Evolutionary conservation across 805 yeast genomes (phyloP).

Genomic region (Metschnikowia henanensis): DNA sequence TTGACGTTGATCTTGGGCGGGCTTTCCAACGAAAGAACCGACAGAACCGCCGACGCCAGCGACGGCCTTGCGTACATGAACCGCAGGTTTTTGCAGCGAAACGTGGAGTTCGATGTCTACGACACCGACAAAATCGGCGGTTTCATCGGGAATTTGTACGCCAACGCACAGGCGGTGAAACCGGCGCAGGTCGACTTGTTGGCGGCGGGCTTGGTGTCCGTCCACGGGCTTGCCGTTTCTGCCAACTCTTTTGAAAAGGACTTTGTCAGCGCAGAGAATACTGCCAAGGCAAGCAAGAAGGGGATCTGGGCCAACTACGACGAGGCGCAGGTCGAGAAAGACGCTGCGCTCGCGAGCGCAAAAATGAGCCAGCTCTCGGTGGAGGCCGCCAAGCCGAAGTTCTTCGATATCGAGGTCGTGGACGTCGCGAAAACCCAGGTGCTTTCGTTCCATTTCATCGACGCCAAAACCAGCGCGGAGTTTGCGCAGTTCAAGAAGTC

Average conservation of each 20-base stretch:
- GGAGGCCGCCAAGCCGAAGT: constrained; percentile 38
- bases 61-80: constrained; percentile 55
- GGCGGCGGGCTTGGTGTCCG: constrained; percentile 59
- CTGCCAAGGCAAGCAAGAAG: constrained; percentile 51
- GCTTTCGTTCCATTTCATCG: constrained; percentile 46
- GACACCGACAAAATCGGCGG: constrained; percentile 78
- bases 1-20: constrained; percentile 79
- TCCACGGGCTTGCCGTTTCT: constrained; percentile 64
- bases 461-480: constrained; percentile 34
- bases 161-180: constrained; percentile 43
- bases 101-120: constrained; percentile 66
- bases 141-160: constrained; percentile 69
- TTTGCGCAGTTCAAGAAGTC: constrained; percentile 46
- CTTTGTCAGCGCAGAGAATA: constrained; percentile 59
- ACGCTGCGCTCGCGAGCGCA: constrained; percentile 22
- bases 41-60: constrained; percentile 41
- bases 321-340: constrained; percentile 31
- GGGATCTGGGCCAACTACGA: constrained; percentile 73
- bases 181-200: constrained; percentile 63
- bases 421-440: constrained; percentile 45
- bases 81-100: constrained; percentile 65
- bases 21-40: constrained; percentile 43
- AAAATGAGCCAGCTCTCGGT: constrained; percentile 22
- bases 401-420: constrained; percentile 54
- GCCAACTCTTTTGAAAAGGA: constrained; percentile 55